Conservation (phyloP, 305 asterid genomes). For the Petunia hybrid region DNA sequence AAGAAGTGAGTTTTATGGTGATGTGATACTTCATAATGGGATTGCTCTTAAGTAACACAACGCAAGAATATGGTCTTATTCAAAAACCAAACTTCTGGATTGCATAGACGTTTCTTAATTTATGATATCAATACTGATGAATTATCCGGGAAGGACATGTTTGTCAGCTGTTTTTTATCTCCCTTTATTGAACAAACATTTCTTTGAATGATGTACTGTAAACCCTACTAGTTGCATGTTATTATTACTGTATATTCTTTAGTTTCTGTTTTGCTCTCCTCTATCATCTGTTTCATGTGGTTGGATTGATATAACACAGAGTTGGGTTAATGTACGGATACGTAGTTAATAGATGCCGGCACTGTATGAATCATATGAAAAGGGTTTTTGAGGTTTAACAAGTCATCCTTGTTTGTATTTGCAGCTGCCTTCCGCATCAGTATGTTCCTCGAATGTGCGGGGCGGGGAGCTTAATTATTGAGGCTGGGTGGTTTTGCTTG, state of each 20-base stretch:
- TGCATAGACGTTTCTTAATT: neutral
- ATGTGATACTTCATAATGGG: neutral
- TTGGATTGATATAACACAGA: neutral
- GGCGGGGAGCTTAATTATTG: conserved; percentile 13
- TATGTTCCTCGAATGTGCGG: neutral
- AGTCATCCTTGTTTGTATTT: conserved; percentile 13
- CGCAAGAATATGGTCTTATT: neutral
- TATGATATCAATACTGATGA: neutral
- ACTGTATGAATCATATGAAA: neutral
- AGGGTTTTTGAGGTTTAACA: neutral
- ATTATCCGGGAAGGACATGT: neutral
- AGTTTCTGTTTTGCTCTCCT: neutral
- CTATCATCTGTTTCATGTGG: neutral
- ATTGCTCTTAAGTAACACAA: neutral
- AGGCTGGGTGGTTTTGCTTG: conserved; percentile 22
- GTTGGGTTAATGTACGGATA: neutral
- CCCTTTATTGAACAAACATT: neutral
- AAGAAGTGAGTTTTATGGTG: neutral
- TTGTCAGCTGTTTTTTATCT: neutral
- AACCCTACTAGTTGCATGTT: neutral
- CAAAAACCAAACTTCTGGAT: neutral
- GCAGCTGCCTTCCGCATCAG: conserved; percentile 16
- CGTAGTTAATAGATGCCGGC: neutral
- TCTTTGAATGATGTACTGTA: neutral
- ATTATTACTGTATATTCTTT: neutral